phyloP scores from a whole-genome alignment of 1,284 basidiomycete species.

The Pyrrhoderma noxium region DNA sequence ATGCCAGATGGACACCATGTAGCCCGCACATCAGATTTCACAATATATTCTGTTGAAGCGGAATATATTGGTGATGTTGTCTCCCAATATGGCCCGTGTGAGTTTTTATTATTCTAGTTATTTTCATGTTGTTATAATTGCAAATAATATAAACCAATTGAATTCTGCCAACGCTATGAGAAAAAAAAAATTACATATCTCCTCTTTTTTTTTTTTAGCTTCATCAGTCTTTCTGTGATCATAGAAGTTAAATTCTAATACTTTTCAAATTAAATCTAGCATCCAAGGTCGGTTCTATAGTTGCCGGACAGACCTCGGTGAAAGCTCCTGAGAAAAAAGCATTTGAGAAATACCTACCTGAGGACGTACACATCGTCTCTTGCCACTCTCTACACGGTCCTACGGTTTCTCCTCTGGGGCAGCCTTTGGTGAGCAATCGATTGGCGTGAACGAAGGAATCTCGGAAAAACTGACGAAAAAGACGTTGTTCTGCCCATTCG shows the following conservation, averaged over 20 bases:
- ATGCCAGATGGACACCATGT: slow-evolving; percentile 78
- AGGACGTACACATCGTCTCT: slow-evolving; percentile 85
- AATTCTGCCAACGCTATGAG: too few species aligned
- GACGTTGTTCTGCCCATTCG: too few species aligned
- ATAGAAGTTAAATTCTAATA: slow-evolving; percentile 9
- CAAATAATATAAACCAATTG: too few species aligned
- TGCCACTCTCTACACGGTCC: slow-evolving; percentile 96
- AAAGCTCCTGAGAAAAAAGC: slow-evolving; percentile 91
- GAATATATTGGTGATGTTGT: slow-evolving; percentile 84
- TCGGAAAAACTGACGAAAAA: background rate
- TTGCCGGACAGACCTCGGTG: slow-evolving; percentile 94
- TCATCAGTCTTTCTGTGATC: background rate
- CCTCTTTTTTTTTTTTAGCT: too few species aligned
- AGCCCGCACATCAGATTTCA: slow-evolving; percentile 78
- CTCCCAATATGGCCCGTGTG: slow-evolving; percentile 85
- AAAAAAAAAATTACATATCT: too few species aligned
- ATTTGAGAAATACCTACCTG: slow-evolving; percentile 85
- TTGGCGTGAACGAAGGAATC: background rate
- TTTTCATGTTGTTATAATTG: too few species aligned
- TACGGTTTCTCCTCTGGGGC: slow-evolving; percentile 82
- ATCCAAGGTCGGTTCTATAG: slow-evolving; percentile 88
- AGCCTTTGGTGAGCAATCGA: slow-evolving; percentile 70
- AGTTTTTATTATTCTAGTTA: slow-evolving; percentile 28
- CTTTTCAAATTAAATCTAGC: slow-evolving; percentile 43
- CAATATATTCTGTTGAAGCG: slow-evolving; percentile 93